Evolutionary conservation across 192 early-diverging fungal genomes (phyloP), one percentile per base, ranked within the genome.

Genomic region (Linnemannia hyalina): DNA sequence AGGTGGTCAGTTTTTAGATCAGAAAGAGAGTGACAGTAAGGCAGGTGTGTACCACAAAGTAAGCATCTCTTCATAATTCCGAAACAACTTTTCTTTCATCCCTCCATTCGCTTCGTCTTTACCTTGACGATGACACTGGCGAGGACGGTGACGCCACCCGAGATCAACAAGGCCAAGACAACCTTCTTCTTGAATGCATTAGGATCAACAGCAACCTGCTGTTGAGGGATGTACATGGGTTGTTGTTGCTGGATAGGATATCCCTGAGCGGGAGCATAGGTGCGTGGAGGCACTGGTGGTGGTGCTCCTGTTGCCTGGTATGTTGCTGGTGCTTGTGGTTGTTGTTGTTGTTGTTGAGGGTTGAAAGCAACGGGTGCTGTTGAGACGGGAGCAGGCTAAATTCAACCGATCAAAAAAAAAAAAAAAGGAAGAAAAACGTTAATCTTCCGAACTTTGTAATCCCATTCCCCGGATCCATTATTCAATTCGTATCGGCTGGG

Each of bases 281-380:
- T 80, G 65, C 84, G 84, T 69, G 84, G 84, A 15, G 84, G 84
- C 20, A 86, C 84, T 49, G 84, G 84, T 23, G 84, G 84, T 9
- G 84, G 75, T 2, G 49, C 65, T 32, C 41, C 60, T 13, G 78
- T 7, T 65, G 70, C 22, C 41, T 82, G 81, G 42, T 71, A 76
- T 71, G 81, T 29, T 29, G 72, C 8, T 11, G 55, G 72, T 36
- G 73, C 73, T 7, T 75, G 80, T 23, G 40, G 75, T 32, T 72
- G 81, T 13, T 26, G 80, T 16, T 32, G 68, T 63, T 13, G 47
- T 49, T 18, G 49, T 52, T 52, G 49, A 52, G 49, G 22, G 3
- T 40, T 40, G 38, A 22, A 26, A 38, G 15, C 18, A 60, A 36
- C 36, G 13, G 44, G 29, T 22, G 69, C 69, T 71, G 42, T n/a